Evolutionary conservation across 176 grass and related monocot genomes (phyloP).

Genomic region (Alopecurus myosuroides): DNA sequence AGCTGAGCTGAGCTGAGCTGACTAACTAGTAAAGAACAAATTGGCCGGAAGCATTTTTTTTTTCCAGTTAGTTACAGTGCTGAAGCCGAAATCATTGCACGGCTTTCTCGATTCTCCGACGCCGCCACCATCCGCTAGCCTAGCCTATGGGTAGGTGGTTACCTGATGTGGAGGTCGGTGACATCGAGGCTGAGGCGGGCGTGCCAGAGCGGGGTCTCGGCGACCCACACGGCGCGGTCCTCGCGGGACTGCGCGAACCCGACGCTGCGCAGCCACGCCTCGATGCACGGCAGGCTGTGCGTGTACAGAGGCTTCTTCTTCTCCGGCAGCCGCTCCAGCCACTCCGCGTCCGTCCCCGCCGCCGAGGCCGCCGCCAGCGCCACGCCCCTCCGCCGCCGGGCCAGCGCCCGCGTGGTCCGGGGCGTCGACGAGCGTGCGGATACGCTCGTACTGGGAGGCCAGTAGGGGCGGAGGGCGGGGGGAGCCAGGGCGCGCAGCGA

Average conservation of each 20-base stretch:
- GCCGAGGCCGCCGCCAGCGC: constrained; percentile 8
- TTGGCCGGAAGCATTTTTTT: neutral
- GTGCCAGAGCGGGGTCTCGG: constrained; percentile 81
- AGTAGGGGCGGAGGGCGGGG: neutral
- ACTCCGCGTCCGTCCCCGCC: constrained; percentile 43
- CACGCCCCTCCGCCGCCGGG: neutral
- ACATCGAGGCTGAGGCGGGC: constrained; percentile 78
- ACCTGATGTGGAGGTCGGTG: constrained; percentile 87
- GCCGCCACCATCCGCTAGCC: no score
- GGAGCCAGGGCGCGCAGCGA: constrained; percentile 21
- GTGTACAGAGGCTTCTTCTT: constrained; percentile 91
- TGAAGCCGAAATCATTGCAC: neutral
- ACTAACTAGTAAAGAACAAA: neutral
- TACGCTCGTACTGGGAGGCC: neutral
- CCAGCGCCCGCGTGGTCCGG: neutral
- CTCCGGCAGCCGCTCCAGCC: constrained; percentile 83
- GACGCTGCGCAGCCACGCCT: constrained; percentile 73
- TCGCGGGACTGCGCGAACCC: constrained; percentile 71
- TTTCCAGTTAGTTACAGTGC: neutral
- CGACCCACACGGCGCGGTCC: constrained; percentile 67
- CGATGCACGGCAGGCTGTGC: constrained; percentile 89
- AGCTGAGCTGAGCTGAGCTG: no score
- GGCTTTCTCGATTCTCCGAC: no score
- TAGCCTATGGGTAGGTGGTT: neutral
- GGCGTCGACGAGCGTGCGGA: neutral